These are phyloP conservation scores for Isatis lusitanica DNA, from an alignment of 441 rosid species.

Conservation along the genomic window DNA sequence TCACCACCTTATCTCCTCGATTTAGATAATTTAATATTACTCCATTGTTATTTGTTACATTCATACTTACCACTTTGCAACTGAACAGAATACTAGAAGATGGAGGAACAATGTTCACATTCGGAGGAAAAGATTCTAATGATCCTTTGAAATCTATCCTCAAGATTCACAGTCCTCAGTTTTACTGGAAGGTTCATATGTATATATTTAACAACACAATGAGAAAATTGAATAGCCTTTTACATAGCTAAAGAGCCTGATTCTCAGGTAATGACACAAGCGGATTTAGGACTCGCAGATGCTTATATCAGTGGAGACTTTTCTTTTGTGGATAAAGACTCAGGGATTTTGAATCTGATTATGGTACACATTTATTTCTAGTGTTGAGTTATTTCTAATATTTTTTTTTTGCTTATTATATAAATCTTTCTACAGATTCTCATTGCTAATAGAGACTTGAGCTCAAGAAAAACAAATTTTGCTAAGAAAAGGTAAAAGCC, in stretches of 20 bases:
- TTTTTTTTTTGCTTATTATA: background rate
- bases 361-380: constrained; percentile 42
- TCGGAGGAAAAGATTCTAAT: constrained; percentile 44
- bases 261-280: constrained; percentile 68
- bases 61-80: background rate
- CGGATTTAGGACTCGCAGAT: constrained; percentile 89
- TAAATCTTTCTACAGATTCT: constrained; percentile 49
- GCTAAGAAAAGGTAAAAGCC: constrained; percentile 50
- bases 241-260: constrained; percentile 1
- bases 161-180: constrained; percentile 69
- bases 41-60: background rate
- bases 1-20: background rate
- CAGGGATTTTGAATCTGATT: constrained; percentile 62
- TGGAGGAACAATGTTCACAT: constrained; percentile 66
- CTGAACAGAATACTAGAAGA: constrained; percentile 66
- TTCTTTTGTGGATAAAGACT: constrained; percentile 64
- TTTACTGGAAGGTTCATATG: constrained; percentile 80
- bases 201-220: background rate
- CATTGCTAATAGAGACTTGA: constrained; percentile 60
- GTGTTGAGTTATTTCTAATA: background rate
- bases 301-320: constrained; percentile 77
- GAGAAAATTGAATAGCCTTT: background rate
- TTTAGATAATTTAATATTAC: background rate
- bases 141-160: constrained; percentile 44
- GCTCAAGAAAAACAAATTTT: constrained; percentile 36